Evolutionary conservation across 768 basidiomycete species (phyloP).

Genomic region (Tulasnella sp.): DNA sequence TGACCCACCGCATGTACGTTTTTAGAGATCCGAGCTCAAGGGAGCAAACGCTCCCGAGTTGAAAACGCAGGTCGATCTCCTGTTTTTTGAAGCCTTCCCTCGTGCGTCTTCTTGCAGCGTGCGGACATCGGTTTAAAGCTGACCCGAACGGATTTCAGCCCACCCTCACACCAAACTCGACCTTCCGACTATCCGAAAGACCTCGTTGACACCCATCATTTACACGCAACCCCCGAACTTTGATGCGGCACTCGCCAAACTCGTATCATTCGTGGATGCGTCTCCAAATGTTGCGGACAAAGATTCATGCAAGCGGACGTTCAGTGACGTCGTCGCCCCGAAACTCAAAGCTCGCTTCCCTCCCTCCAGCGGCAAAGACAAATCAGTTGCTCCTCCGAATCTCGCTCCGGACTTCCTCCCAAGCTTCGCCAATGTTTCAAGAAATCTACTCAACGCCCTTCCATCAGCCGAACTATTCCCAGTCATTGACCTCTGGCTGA

Average conservation of each 20-base stretch:
- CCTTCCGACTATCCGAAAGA: constrained; percentile 56
- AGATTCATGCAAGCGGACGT: constrained; percentile 44
- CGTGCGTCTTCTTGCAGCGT: constrained; percentile 48
- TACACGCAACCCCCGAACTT: constrained; percentile 68
- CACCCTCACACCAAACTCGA: constrained; percentile 66
- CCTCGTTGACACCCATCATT: constrained; percentile 71
- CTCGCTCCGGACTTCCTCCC: constrained; percentile 37
- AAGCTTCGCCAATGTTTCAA: constrained; percentile 50
- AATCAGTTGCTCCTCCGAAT: neutral
- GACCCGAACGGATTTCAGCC: constrained; percentile 44
- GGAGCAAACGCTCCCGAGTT: constrained; percentile 70
- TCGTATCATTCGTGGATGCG: constrained; percentile 59
- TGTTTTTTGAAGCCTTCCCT: constrained; percentile 74
- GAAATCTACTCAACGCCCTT: constrained; percentile 46
- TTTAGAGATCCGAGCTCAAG: constrained; percentile 63
- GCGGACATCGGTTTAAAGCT: neutral
- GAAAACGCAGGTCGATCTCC: constrained; percentile 65
- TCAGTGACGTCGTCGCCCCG: constrained; percentile 52
- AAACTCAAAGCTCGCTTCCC: constrained; percentile 63
- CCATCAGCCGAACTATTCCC: constrained; percentile 66
- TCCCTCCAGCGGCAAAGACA: neutral
- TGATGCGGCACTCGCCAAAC: constrained; percentile 59
- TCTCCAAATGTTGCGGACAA: constrained; percentile 37
- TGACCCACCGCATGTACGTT: neutral
- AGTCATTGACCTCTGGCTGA: constrained; percentile 75